Conservation (phyloP, 257 asterid genomes). For the Solanum sejunctum region DNA sequence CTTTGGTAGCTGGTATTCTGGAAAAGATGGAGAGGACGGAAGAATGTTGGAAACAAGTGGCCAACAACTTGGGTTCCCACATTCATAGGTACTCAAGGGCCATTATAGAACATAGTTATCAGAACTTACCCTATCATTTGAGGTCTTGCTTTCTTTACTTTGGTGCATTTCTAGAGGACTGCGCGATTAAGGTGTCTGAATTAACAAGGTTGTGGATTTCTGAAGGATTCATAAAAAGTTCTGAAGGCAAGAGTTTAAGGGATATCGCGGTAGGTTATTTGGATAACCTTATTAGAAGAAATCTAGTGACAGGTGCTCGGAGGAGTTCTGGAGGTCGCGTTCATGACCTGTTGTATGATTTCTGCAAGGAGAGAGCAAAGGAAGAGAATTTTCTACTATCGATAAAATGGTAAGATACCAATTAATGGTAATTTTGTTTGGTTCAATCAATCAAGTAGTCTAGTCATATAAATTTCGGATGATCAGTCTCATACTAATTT, state of each 20-base stretch:
- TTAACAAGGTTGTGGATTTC: constrained; percentile 14
- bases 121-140: constrained; percentile 2
- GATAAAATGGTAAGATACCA: background rate
- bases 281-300: constrained; percentile 4
- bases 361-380: background rate
- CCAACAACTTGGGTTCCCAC: background rate
- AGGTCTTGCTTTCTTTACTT: constrained; percentile 9
- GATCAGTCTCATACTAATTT: background rate
- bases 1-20: constrained; percentile 4
- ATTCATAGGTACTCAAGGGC: background rate
- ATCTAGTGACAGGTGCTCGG: background rate
- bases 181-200: background rate
- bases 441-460: background rate
- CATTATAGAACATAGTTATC: constrained; percentile 6
- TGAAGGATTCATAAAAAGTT: constrained; percentile 2
- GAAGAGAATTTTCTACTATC: background rate
- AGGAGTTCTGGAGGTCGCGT: background rate
- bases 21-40: background rate
- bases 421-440: background rate
- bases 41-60: background rate
- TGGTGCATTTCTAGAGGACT: constrained; percentile 1
- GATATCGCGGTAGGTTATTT: constrained; percentile 5
- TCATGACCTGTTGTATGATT: constrained; percentile 8
- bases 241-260: background rate
- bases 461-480: too few species aligned